phyloP scores from a whole-genome alignment of 306 rosid genomes.

The Astragalus glycyphyllos region DNA sequence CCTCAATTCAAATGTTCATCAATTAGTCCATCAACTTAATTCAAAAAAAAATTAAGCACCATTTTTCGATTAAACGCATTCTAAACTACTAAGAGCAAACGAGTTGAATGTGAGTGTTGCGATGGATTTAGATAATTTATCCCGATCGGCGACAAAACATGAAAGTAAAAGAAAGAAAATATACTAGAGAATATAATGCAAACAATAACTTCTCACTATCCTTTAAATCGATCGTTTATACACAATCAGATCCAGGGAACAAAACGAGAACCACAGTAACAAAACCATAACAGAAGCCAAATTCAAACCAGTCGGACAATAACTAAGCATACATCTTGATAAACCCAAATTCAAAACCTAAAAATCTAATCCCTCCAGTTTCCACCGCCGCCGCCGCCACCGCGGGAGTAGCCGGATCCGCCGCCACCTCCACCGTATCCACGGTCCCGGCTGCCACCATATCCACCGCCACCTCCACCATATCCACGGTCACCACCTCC shows the following conservation, averaged over 20 bases:
- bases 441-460: slow-evolving; percentile 23
- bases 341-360: neutral
- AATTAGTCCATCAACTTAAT: too few species aligned
- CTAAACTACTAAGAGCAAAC: too few species aligned
- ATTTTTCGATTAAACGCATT: too few species aligned
- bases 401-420: slow-evolving; percentile 52
- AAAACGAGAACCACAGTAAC: slow-evolving; percentile 37
- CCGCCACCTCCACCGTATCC: slow-evolving; percentile 39
- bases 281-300: neutral
- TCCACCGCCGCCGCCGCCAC: slow-evolving; percentile 37
- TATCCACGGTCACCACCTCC: neutral
- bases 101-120: too few species aligned
- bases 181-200: neutral
- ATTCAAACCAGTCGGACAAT: neutral
- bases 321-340: neutral
- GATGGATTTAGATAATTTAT: too few species aligned
- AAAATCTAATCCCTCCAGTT: slow-evolving; percentile 64
- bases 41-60: too few species aligned
- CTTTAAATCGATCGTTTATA: slow-evolving; percentile 1
- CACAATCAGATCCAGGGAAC: slow-evolving; percentile 29
- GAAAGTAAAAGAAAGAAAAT: too few species aligned
- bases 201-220: neutral
- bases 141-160: too few species aligned
- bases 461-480: neutral
- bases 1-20: too few species aligned